phyloP scores from a whole-genome alignment of 2,329 filamentous ascomycete genomes.

The Trichoderma oligosporum region DNA sequence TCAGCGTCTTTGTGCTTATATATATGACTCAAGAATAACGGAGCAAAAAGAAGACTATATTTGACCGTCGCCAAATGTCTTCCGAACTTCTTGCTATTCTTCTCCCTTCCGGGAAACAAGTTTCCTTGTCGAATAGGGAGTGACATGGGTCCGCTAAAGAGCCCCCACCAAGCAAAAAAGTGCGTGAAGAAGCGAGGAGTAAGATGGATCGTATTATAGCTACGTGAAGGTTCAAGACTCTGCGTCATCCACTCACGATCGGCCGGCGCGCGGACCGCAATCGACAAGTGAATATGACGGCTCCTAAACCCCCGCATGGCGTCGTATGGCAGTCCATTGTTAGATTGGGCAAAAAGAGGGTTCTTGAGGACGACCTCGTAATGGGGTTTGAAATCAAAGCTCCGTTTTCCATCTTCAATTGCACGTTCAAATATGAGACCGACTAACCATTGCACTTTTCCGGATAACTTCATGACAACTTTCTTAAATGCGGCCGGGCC shows the following conservation, averaged over 20 bases:
- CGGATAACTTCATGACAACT: constrained; percentile 96
- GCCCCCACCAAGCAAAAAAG: constrained; percentile 96
- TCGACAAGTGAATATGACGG: constrained; percentile 91
- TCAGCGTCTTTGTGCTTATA: constrained; percentile 98
- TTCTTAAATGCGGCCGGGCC: constrained; percentile 95
- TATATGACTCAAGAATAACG: constrained; percentile 90
- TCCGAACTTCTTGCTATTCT: constrained; percentile 98
- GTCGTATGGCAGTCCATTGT: constrained; percentile 64
- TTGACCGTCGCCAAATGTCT: constrained; percentile 97
- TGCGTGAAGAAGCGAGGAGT: constrained; percentile 96
- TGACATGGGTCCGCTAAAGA: constrained; percentile 93
- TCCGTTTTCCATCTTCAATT: constrained; percentile 65
- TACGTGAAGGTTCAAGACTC: constrained; percentile 71
- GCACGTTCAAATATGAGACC: constrained; percentile 91
- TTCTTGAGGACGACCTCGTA: constrained; percentile 86
- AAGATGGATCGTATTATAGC: constrained; percentile 94
- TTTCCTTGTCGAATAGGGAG: constrained; percentile 88
- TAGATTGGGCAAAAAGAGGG: constrained; percentile 65
- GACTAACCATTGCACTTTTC: constrained; percentile 88
- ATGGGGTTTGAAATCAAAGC: constrained; percentile 86
- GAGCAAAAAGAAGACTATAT: constrained; percentile 88
- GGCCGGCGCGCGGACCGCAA: constrained; percentile 82
- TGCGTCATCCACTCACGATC: constrained; percentile 81
- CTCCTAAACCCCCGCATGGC: constrained; percentile 97
- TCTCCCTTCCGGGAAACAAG: constrained; percentile 88